Evolutionary conservation across 1,284 basidiomycete genomes (phyloP), one percentile per base, ranked within the genome.

Genomic region (Salmacisia buchloeana): DNA sequence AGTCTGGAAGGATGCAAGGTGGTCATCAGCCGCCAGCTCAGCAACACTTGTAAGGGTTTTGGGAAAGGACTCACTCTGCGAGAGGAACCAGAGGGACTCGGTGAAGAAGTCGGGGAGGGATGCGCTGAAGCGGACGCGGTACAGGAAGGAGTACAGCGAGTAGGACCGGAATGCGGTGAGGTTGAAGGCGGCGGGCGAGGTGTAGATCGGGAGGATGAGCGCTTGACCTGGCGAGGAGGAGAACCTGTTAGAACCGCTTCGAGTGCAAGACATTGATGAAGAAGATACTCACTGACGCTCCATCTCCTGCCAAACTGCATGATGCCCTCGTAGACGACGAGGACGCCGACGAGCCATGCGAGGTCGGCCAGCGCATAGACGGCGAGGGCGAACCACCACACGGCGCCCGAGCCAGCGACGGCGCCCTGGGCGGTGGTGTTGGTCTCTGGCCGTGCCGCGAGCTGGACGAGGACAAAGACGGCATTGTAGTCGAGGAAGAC

Each of bases 401-500:
- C 68, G 0, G 69, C 49, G 29, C 62, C 29, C 61, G 39, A 13
- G 12, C n/a, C 34, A n/a, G 25, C 31, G 27, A 49, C 46, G 15
- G 18, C 27, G 5, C 43, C 62, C 12, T 45, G 25, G 2, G 60
- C 67, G 3, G 60, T 29, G 21, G 60, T 38, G 3, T n/a, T n/a
- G 13, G 59, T 59, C 41, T 72, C 68, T 2, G 70, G 70, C 58
- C 68, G 60, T 6, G 66, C 12, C 0, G 71, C 78, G 54, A 80
- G 62, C 64, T 80, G 77, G 9, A 63, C 63, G 54, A 80, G 66
- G 18, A 67, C 62, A 65, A 75, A 80, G 39, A 80, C 46, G 60
- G 71, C 68, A 59, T 73, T 77, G 63, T 68, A 79, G 64, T 80
- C 79, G 61, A 80, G 69, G 58, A 80, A 80, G 43, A 80, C 49